Evolutionary conservation across 805 yeast species (phyloP).

Genomic region (Ogataea minuta): DNA sequence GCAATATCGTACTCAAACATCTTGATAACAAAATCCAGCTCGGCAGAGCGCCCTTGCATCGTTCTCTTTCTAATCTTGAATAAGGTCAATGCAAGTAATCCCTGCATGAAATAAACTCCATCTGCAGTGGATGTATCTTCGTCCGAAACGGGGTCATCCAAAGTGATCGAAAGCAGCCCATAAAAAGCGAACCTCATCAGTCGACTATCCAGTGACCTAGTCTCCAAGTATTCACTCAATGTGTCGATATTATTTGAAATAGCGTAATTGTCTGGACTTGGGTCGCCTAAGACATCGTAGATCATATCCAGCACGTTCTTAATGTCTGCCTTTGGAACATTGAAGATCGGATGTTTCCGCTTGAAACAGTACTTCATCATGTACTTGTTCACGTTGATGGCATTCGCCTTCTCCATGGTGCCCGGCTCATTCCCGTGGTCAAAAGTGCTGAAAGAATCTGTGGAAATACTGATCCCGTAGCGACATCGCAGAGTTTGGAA

Average conservation of each 20-base stretch:
- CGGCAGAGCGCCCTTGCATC: slow-evolving; percentile 79
- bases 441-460: slow-evolving; percentile 58
- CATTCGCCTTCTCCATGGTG: slow-evolving; percentile 39
- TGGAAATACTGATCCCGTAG: slow-evolving; percentile 62
- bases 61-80: slow-evolving; percentile 71
- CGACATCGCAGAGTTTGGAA: slow-evolving; percentile 78
- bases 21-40: slow-evolving; percentile 68
- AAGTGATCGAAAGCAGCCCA: slow-evolving; percentile 41
- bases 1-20: slow-evolving; percentile 65
- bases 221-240: slow-evolving; percentile 47
- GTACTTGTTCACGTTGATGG: slow-evolving; percentile 37
- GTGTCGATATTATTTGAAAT: slow-evolving; percentile 46
- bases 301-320: slow-evolving; percentile 70
- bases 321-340: slow-evolving; percentile 64
- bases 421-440: slow-evolving; percentile 57
- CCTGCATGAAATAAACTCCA: slow-evolving; percentile 73
- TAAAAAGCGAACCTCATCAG: slow-evolving; percentile 48
- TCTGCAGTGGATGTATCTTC: slow-evolving; percentile 39
- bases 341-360: slow-evolving; percentile 57
- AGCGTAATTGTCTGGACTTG: slow-evolving; percentile 42
- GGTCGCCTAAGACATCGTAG: slow-evolving; percentile 69
- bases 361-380: slow-evolving; percentile 55
- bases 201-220: slow-evolving; percentile 41
- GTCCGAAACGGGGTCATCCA: slow-evolving; percentile 32
- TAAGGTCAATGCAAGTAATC: slow-evolving; percentile 61